These are phyloP conservation scores for Coniferiporia weirii DNA, from an alignment of 1,284 basidiomycete species.

Conservation along the genomic window DNA sequence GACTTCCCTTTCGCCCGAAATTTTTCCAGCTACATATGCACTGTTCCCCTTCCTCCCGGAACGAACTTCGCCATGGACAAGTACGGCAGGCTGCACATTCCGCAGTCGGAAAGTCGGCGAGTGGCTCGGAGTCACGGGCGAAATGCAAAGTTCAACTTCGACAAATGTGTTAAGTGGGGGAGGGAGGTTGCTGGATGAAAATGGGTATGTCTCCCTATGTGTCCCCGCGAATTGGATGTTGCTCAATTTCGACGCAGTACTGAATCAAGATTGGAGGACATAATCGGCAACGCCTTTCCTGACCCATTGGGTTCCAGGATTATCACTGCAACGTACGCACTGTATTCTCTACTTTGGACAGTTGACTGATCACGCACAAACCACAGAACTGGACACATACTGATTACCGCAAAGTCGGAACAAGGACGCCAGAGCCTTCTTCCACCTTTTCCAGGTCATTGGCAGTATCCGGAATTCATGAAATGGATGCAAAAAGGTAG, in stretches of 20 bases:
- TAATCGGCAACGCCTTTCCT: constrained; percentile 1
- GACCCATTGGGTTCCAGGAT: constrained; percentile 17
- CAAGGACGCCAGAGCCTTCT: constrained; percentile 35
- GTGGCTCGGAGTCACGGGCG: constrained; percentile 40
- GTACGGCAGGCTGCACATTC: constrained; percentile 42
- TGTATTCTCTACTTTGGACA: not conserved
- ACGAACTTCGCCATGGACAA: constrained; percentile 43
- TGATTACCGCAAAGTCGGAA: constrained; percentile 37
- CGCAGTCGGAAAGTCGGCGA: constrained; percentile 56
- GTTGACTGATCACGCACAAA: not conserved
- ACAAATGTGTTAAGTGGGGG: constrained; percentile 34
- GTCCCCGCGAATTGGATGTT: not conserved
- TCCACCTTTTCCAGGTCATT: constrained; percentile 47
- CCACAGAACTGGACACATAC: constrained; percentile 51
- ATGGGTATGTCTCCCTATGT: constrained; percentile 28
- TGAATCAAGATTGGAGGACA: not conserved
- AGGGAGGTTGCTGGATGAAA: constrained; percentile 29
- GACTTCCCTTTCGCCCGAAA: constrained; percentile 26
- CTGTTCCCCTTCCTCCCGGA: constrained; percentile 59
- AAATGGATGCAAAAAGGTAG: constrained; percentile 41
- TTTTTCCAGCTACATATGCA: constrained; percentile 40
- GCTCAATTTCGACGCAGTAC: not conserved
- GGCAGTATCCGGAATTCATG: constrained; percentile 38
- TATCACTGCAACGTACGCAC: constrained; percentile 46
- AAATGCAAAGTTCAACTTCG: constrained; percentile 32